phyloP scores from a whole-genome alignment of 768 basidiomycete species.

The Leccinum subgranulosum region DNA sequence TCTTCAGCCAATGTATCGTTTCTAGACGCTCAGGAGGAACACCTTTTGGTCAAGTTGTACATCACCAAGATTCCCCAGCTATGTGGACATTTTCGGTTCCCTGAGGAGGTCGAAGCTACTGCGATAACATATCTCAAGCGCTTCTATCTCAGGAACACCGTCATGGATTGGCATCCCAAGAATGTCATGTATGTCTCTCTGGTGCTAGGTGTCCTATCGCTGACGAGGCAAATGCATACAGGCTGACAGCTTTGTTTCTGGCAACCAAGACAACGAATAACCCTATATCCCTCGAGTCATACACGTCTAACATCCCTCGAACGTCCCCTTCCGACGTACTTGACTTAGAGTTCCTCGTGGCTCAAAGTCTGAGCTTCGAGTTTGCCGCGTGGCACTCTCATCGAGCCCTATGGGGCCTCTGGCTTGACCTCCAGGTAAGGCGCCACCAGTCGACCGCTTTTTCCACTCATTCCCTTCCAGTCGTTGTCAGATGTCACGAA shows the following conservation, averaged over 20 bases:
- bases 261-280: conserved; percentile 98
- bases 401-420: conserved; percentile 83
- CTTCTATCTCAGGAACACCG: conserved; percentile 96
- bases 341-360: conserved; percentile 92
- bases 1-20: conserved; percentile 74
- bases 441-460: not conserved
- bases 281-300: conserved; percentile 83
- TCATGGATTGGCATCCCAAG: conserved; percentile 99
- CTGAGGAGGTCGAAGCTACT: conserved; percentile 91
- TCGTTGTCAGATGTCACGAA: conserved; percentile 50
- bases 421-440: conserved; percentile 81
- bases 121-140: conserved; percentile 91
- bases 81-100: conserved; percentile 82
- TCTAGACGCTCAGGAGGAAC: conserved; percentile 75
- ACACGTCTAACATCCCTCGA: conserved; percentile 79
- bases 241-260: conserved; percentile 93
- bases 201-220: not conserved
- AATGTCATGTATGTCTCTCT: conserved; percentile 80
- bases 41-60: conserved; percentile 85
- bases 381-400: conserved; percentile 93
- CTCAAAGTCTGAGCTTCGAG: conserved; percentile 92
- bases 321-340: conserved; percentile 82
- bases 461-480: conserved; percentile 36
- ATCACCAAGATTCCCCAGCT: conserved; percentile 81
- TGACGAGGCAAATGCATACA: conserved; percentile 30